These are phyloP conservation scores for Panaeolus papilionaceus DNA, from an alignment of 768 basidiomycete genomes.

Conservation along the genomic window DNA sequence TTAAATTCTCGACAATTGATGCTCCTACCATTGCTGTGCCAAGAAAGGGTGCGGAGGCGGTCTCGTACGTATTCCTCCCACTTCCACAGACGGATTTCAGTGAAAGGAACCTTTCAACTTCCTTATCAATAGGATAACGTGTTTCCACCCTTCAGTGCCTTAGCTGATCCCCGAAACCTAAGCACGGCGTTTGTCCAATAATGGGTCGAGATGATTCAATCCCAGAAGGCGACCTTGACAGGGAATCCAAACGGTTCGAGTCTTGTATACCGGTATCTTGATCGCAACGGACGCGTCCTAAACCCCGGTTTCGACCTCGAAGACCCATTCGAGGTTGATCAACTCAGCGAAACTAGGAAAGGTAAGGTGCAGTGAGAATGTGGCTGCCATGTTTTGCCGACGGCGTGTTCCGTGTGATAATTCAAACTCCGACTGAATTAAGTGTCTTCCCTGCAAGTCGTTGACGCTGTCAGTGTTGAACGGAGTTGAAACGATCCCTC, in stretches of 20 bases:
- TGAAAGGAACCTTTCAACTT: neutral
- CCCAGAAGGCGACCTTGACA: slow-evolving; percentile 6
- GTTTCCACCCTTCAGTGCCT: slow-evolving; percentile 4
- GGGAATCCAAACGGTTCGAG: slow-evolving; percentile 7
- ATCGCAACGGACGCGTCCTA: neutral
- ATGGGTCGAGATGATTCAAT: slow-evolving; percentile 1
- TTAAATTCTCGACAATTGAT: neutral
- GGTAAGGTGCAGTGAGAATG: neutral
- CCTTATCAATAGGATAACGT: slow-evolving; percentile 12
- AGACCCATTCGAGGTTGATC: slow-evolving; percentile 4
- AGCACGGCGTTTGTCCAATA: slow-evolving; percentile 5
- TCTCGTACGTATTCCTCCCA: neutral
- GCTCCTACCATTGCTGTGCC: neutral
- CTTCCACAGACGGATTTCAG: neutral
- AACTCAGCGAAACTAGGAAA: neutral
- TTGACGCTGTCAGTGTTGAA: too few relatives aligned
- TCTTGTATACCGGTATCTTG: slow-evolving; percentile 6
- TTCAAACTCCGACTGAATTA: slow-evolving; percentile 5
- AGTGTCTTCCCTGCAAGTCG: neutral
- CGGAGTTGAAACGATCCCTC: slow-evolving; percentile 1
- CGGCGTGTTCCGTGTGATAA: neutral
- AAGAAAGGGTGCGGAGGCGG: slow-evolving; percentile 7
- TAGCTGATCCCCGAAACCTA: slow-evolving; percentile 9
- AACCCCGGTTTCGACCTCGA: slow-evolving; percentile 12
- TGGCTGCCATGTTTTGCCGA: slow-evolving; percentile 1